Evolutionary conservation across 306 rosid genomes (phyloP).

Genomic region (Herpetospermum pedunculosum): DNA sequence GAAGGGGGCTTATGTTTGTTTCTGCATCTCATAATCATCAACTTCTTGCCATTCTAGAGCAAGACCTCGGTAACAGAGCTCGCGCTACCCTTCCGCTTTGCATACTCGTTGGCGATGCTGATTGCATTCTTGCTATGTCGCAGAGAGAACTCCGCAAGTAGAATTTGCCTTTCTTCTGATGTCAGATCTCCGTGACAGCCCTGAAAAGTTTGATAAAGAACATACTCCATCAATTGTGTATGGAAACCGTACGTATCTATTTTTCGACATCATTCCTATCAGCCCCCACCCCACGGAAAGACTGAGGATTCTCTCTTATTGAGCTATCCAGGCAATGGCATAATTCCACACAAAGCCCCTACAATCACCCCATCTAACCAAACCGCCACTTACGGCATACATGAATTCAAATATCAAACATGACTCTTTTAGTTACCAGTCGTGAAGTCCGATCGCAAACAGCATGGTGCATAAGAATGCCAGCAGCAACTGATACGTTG

Average conservation of each 20-base stretch:
- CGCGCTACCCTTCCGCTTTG: conserved; percentile 40
- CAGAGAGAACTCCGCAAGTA: conserved; percentile 71
- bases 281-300: neutral
- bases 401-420: neutral
- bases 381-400: no score
- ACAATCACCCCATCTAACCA: neutral
- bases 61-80: conserved; percentile 11
- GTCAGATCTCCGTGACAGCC: conserved; percentile 78
- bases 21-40: neutral
- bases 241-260: neutral
- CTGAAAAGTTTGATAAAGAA: conserved; percentile 22
- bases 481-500: conserved; percentile 94
- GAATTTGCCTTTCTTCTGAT: conserved; percentile 51
- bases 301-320: neutral
- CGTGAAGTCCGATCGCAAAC: conserved; percentile 70
- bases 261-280: neutral
- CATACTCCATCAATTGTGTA: neutral
- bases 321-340: neutral
- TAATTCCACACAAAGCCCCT: neutral
- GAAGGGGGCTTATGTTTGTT: neutral
- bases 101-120: conserved; percentile 50
- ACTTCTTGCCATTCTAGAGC: neutral
- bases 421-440: conserved; percentile 32
- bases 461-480: conserved; percentile 93
- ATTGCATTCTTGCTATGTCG: conserved; percentile 65